A percentile compares a stretch with the other conserved stretches of the same genome.
Conservation (phyloP, 306 rosid species). For the Sphenostylis stenocarpa region DNA sequence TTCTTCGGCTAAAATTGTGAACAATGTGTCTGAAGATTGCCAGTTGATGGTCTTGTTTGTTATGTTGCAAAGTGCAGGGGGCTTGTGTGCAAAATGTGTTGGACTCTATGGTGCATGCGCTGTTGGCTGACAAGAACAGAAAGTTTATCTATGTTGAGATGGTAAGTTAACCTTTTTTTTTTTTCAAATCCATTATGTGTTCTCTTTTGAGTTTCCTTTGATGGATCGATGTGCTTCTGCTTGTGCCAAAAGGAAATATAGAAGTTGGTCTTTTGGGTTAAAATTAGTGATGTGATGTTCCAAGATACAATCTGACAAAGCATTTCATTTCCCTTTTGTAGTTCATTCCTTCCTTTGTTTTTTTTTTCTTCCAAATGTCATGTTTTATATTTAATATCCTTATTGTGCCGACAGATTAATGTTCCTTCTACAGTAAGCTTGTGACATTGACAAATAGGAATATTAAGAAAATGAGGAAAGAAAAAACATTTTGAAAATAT, state of each 20-base stretch:
- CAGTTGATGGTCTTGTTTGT: background rate
- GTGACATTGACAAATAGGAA: background rate
- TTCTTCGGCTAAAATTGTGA: background rate
- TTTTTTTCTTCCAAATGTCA: background rate
- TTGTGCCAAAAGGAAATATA: background rate
- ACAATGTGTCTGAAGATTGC: background rate
- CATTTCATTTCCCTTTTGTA: background rate
- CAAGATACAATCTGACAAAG: background rate
- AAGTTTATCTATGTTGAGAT: constrained; percentile 78
- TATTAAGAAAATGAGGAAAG: background rate
- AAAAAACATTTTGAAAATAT: background rate
- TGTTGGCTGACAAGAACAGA: constrained; percentile 75
- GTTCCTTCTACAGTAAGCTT: background rate
- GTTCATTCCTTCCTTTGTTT: background rate
- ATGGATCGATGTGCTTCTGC: background rate
- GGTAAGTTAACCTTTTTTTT: constrained; percentile 33
- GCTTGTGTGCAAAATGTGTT: constrained; percentile 86
- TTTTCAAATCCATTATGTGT: background rate
- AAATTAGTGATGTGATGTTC: background rate
- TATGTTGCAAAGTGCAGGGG: constrained; percentile 41
- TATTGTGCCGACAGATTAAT: background rate
- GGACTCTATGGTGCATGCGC: constrained; percentile 67
- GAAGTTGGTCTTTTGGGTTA: background rate
- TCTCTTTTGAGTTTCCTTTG: constrained; percentile 3
- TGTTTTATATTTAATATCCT: constrained; percentile 1